phyloP scores from a whole-genome alignment of 495 filamentous ascomycete species.

The Hypomontagnella submonticulosa region DNA sequence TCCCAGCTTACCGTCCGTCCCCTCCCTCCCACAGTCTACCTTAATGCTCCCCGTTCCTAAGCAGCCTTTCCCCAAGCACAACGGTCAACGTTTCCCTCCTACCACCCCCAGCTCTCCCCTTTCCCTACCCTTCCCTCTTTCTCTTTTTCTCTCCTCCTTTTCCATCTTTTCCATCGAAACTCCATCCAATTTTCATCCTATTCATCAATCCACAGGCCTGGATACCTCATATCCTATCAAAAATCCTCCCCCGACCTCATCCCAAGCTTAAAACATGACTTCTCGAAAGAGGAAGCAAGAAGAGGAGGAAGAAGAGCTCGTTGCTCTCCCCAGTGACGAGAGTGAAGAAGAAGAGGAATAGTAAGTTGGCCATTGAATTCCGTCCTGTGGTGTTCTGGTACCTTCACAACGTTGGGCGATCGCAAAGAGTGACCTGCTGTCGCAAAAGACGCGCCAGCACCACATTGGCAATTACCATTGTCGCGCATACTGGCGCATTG shows the following conservation, averaged over 20 bases:
- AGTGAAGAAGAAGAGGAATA: slow-evolving; percentile 64
- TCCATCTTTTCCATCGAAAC: slow-evolving; percentile 36
- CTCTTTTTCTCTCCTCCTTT: slow-evolving; percentile 37
- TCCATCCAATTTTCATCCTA: slow-evolving; percentile 44
- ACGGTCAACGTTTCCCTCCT: slow-evolving; percentile 48
- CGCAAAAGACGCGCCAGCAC: slow-evolving; percentile 41
- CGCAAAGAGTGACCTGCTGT: slow-evolving; percentile 15
- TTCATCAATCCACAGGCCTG: slow-evolving; percentile 30
- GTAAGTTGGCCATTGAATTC: slow-evolving; percentile 51
- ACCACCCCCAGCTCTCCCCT: slow-evolving; percentile 50
- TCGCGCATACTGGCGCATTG: slow-evolving; percentile 39
- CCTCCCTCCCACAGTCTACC: slow-evolving; percentile 37
- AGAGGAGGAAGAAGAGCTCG: slow-evolving; percentile 64
- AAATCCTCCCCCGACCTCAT: slow-evolving; percentile 31
- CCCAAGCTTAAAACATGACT: slow-evolving; percentile 51
- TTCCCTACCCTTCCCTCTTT: slow-evolving; percentile 45
- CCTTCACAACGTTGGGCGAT: slow-evolving; percentile 3
- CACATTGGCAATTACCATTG: slow-evolving; percentile 4
- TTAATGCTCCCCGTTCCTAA: slow-evolving; percentile 40
- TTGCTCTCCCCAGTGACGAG: slow-evolving; percentile 60
- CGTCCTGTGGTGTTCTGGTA: slow-evolving; percentile 5
- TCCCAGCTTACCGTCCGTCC: slow-evolving; percentile 46
- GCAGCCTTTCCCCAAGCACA: slow-evolving; percentile 46
- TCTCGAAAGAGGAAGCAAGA: slow-evolving; percentile 62
- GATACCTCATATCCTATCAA: slow-evolving; percentile 37